Conservation (phyloP, 495 filamentous ascomycete species). For the Geoglossum glabrum region DNA sequence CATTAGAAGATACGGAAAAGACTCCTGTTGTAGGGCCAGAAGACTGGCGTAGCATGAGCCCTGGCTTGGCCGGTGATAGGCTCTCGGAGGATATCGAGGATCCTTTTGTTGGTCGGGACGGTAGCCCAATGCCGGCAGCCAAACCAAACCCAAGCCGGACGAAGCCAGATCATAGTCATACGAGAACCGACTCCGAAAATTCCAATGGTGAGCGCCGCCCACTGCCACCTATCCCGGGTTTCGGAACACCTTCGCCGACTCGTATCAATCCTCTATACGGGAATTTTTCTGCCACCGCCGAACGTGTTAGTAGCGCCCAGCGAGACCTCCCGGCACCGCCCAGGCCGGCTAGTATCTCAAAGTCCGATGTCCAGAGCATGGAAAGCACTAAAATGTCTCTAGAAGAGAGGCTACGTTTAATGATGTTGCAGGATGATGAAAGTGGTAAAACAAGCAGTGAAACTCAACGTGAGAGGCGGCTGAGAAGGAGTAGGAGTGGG, state of each 20-base stretch:
- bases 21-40: slow-evolving; percentile 92
- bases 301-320: slow-evolving; percentile 38
- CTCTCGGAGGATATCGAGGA: slow-evolving; percentile 39
- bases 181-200: slow-evolving; percentile 41
- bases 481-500: slow-evolving; percentile 28
- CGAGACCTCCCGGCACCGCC: slow-evolving; percentile 47
- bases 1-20: slow-evolving; percentile 85
- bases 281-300: slow-evolving; percentile 37
- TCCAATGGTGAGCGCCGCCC: slow-evolving; percentile 58
- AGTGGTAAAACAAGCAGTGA: slow-evolving; percentile 29
- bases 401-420: slow-evolving; percentile 61
- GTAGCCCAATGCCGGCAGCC: slow-evolving; percentile 38
- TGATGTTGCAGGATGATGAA: slow-evolving; percentile 52
- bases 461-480: slow-evolving; percentile 39
- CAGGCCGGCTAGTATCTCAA: slow-evolving; percentile 36
- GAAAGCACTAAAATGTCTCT: slow-evolving; percentile 50
- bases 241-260: slow-evolving; percentile 17
- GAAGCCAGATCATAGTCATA: slow-evolving; percentile 25
- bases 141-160: slow-evolving; percentile 14
- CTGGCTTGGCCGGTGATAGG: slow-evolving; percentile 29
- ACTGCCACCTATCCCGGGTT: slow-evolving; percentile 46
- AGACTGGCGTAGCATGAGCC: slow-evolving; percentile 74
- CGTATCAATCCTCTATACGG: slow-evolving; percentile 24
- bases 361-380: slow-evolving; percentile 50
- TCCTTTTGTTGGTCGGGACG: slow-evolving; percentile 42